Evolutionary conservation across 192 early-diverging fungal species (phyloP).

Genomic region (Linnemannia exigua): DNA sequence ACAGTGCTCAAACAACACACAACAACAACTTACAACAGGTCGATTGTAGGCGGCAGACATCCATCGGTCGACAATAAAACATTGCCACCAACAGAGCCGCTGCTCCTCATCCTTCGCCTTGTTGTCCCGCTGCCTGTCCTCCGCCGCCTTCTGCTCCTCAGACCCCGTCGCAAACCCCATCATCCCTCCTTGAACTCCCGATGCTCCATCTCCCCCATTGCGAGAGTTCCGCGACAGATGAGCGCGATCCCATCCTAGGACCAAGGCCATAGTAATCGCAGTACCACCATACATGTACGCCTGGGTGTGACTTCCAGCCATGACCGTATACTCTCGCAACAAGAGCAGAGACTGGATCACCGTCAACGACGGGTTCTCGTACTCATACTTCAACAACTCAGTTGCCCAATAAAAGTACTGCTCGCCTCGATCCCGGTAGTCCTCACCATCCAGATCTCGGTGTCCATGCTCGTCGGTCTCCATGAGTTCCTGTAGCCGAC

Average conservation of each 20-base stretch:
- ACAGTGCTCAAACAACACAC: background rate
- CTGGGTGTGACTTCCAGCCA: constrained; percentile 52
- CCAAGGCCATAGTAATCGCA: constrained; percentile 54
- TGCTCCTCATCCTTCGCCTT: constrained; percentile 42
- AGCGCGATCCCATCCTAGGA: constrained; percentile 47
- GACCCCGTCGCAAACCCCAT: background rate
- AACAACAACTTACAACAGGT: constrained; percentile 28
- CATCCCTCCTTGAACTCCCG: background rate
- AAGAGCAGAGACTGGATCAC: constrained; percentile 43
- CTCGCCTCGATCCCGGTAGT: constrained; percentile 40
- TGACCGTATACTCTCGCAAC: constrained; percentile 49
- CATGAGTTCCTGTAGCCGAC: constrained; percentile 35
- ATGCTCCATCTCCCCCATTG: background rate
- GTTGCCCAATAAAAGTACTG: constrained; percentile 52
- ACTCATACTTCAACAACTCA: constrained; percentile 32
- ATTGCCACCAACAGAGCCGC: constrained; percentile 55
- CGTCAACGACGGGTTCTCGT: constrained; percentile 42
- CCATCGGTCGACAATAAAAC: constrained; percentile 56
- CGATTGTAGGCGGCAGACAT: constrained; percentile 50
- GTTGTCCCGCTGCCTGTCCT: constrained; percentile 24
- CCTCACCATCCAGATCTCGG: constrained; percentile 14
- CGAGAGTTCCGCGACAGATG: constrained; percentile 7
- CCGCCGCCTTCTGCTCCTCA: constrained; percentile 3
- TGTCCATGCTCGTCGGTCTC: constrained; percentile 43
- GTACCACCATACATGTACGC: constrained; percentile 52